phyloP scores from a whole-genome alignment of 257 asterid species.

The Nicotiana tabacum region DNA sequence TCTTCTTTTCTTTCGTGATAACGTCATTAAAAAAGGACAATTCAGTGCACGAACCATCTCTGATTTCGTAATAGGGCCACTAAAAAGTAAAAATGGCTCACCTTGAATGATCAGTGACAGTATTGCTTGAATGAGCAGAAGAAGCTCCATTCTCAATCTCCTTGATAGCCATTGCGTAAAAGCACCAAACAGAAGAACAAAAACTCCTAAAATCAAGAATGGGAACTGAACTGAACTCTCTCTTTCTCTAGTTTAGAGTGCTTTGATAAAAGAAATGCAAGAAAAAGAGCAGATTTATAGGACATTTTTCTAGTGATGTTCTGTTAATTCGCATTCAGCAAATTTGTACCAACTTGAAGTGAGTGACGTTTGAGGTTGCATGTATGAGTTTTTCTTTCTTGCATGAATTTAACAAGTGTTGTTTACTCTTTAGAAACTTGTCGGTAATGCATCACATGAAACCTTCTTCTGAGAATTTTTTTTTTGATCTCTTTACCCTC shows the following conservation, averaged over 20 bases:
- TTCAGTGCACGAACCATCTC: too few species aligned
- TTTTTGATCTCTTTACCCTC: neutral
- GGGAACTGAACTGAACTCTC: neutral
- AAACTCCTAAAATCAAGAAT: neutral
- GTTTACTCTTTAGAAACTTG: neutral
- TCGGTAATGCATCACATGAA: slow-evolving; percentile 6
- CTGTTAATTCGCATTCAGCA: neutral
- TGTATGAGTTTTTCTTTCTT: neutral
- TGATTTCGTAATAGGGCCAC: too few species aligned
- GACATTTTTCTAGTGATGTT: neutral
- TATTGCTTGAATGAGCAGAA: neutral
- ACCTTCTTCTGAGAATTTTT: neutral
- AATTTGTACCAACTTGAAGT: neutral
- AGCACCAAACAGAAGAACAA: neutral
- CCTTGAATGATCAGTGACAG: neutral
- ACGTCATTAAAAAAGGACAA: too few species aligned
- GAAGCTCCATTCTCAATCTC: neutral
- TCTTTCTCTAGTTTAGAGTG: neutral
- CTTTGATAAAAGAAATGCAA: neutral
- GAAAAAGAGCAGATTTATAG: neutral
- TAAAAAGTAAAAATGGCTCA: neutral
- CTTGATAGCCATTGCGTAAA: neutral
- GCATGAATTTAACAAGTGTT: slow-evolving; percentile 6
- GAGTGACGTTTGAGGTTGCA: neutral
- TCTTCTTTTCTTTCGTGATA: too few species aligned